Conservation (phyloP, 768 basidiomycete species). For the Pisolithus sp. region DNA sequence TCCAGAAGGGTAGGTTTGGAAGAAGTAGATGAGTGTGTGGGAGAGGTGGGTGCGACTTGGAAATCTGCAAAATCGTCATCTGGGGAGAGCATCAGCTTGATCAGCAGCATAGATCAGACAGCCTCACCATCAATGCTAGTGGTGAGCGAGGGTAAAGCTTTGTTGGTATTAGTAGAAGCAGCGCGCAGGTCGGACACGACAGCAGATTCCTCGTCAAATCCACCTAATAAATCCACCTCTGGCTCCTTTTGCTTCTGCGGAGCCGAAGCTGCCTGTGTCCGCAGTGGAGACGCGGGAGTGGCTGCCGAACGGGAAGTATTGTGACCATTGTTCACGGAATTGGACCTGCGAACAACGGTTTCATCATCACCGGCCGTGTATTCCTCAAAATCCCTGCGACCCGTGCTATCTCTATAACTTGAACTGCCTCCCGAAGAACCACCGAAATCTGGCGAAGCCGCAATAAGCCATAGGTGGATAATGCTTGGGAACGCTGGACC, state of each 20-base stretch:
- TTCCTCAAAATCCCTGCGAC: constrained; percentile 73
- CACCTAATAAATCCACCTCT: constrained; percentile 71
- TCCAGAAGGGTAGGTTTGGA: constrained; percentile 42
- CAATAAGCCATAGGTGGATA: constrained; percentile 6
- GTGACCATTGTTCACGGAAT: constrained; percentile 28
- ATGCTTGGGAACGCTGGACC: constrained; percentile 11
- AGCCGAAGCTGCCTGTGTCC: constrained; percentile 23
- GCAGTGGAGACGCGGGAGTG: constrained; percentile 35
- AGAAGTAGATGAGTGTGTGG: constrained; percentile 30
- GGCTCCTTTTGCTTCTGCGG: constrained; percentile 39
- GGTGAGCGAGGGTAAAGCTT: constrained; percentile 25
- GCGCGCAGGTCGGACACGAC: constrained; percentile 1
- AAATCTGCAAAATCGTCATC: constrained; percentile 88
- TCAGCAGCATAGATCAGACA: background rate
- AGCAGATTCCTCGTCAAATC: constrained; percentile 57
- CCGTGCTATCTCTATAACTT: constrained; percentile 53
- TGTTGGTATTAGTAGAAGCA: constrained; percentile 19
- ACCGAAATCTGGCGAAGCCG: constrained; percentile 27
- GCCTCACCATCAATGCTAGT: constrained; percentile 22
- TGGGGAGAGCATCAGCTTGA: constrained; percentile 17
- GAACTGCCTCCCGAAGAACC: constrained; percentile 38
- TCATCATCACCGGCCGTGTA: constrained; percentile 97
- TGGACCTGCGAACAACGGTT: constrained; percentile 33
- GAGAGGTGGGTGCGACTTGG: constrained; percentile 57
- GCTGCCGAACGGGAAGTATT: constrained; percentile 25